Evolutionary conservation across 2,329 filamentous ascomycete species (phyloP), one percentile per base, ranked within the genome.

Genomic region (Calonectria pseudoreteaudii): DNA sequence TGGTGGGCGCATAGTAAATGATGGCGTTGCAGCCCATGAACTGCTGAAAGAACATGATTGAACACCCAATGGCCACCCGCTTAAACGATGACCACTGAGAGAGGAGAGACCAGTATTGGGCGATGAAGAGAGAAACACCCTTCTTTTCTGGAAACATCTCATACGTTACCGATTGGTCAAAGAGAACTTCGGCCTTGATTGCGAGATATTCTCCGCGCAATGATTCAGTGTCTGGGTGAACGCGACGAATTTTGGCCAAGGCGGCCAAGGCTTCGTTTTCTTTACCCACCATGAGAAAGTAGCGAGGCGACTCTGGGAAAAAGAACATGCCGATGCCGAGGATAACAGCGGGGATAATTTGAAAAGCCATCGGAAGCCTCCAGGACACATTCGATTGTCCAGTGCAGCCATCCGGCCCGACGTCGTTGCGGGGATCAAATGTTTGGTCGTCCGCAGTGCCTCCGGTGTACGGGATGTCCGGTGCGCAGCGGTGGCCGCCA

Each of bases 21-120:
- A 88, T 82, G 0, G 86, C 86, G 67, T 88, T 88, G 75, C 84
- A 85, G 0, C 86, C 87, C 79, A 85, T 86, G 65, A 87, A 87
- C 56, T 90, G 86, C 74, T 88, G 91, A 7, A 93, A 86, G 70
- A 88, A 88, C 83, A 92, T 91, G 11, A 91, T 85, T 13, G 85
- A 75, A 77, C 88, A 90, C 18, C 90, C 91, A 31, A 91, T 90
- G 8, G 87, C 74, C 2, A 91, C 84, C 70, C 91, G 87, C 69
- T 83, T 84, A 53, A 83, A 81, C 6, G 79, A 74, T 0, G 81
- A 81, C 76, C 78, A 78, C 1, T 76, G 78, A 4, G 82, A 81
- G 23, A 85, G 68, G 0, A 85, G 78, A 0, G 81, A 77, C 3
- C 72, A 74, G 70, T 85, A 81, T 70, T 85, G 81, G 1, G 82